Evolutionary conservation across 2,329 filamentous ascomycete genomes (phyloP), one percentile per base, ranked within the genome.

Genomic region (Xylaria sp.): DNA sequence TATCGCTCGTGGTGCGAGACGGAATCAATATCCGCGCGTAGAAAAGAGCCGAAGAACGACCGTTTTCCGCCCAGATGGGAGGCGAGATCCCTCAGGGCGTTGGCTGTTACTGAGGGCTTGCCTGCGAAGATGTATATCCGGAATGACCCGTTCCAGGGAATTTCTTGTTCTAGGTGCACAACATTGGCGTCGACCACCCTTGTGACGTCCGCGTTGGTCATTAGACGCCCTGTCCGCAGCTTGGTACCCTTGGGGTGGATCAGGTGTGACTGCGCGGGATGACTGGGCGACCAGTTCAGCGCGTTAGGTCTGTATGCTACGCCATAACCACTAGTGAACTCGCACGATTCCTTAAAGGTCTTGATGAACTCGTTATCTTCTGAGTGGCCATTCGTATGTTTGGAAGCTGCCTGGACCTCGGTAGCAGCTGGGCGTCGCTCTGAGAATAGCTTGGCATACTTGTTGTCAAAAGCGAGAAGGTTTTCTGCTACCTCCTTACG

Each of bases 311-410:
- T 85, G 80, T 97, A 97, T 31, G 88, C 89, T 21, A 97, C 92
- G 63, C 94, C 94, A 75, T 96, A 97, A 61, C 94, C 94, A 67
- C 90, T 93, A 11, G 93, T 97, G 77, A 97, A 96, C 73, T 95
- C 92, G 81, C 93, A 97, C 31, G 88, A 88, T 60, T 92, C 91
- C 76, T 97, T 97, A 83, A 97, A 97, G 0, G 89, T 92, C 79
- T 90, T 90, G 74, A 96, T 87, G 74, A 97, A 97, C 11, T 91
- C 87, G 72, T 94, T 94, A 62, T 92, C 88, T 49, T 87, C 82
- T 3, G 74, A 73, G 4, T 67, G 74, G 69, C 65, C 61, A 31
- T 64, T 68, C 4, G 70, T 71, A 33, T 73, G 68, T 17, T 73
- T 70, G 8, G 85, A 85, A 2, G 91, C 92, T 31, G 87, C 87